phyloP scores from a whole-genome alignment of 176 grass and related monocot genomes.

The Dendrocalamus sinicus region DNA sequence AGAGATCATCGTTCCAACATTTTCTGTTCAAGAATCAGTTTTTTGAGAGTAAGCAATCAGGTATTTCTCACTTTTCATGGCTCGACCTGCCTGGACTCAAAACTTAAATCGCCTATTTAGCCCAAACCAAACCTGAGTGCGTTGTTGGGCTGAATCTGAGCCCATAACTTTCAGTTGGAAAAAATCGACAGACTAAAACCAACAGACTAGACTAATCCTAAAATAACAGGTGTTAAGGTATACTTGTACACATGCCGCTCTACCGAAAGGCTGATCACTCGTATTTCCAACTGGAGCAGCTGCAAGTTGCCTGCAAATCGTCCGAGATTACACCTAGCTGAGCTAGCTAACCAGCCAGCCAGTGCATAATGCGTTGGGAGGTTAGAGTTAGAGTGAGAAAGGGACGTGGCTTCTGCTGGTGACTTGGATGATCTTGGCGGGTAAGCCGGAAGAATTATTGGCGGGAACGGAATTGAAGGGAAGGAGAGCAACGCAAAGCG shows the following conservation, averaged over 20 bases:
- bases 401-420: not conserved
- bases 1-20: not conserved
- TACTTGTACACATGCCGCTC: not conserved
- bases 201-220: not conserved
- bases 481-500: not conserved
- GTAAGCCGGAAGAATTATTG: not conserved
- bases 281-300: not conserved
- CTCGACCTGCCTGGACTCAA: not conserved
- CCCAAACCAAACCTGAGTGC: not conserved
- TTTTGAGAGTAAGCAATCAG: not conserved
- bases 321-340: not conserved
- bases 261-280: not conserved
- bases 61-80: not conserved
- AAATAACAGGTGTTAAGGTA: not conserved
- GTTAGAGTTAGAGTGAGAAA: conserved; percentile 18
- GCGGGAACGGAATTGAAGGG: not conserved
- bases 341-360: not conserved
- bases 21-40: not conserved
- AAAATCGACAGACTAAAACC: not conserved
- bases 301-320: not conserved
- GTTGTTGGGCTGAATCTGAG: not conserved
- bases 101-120: too few species aligned
- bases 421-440: not conserved
- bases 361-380: not conserved
- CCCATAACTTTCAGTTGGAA: not conserved